Conservation (phyloP, 31 red algal genomes). For the Endocladia muricata region DNA sequence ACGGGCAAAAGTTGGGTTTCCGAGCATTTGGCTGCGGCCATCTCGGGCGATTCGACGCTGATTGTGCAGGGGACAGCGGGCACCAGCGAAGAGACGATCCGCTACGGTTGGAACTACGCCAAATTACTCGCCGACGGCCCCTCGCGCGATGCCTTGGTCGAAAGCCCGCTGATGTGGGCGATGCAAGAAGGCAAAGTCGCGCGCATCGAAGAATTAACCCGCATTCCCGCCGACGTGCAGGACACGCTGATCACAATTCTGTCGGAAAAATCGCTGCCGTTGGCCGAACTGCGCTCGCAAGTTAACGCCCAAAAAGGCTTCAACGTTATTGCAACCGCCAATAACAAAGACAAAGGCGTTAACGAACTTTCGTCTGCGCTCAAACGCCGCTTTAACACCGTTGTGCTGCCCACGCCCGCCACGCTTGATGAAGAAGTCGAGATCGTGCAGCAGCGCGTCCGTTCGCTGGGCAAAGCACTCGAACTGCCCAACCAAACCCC, state of each 20-base stretch:
- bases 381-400: conserved; percentile 1
- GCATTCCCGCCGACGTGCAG: not conserved
- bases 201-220: not conserved
- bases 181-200: not conserved
- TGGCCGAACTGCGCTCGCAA: not conserved
- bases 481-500: not conserved
- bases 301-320: not conserved
- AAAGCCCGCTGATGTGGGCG: not conserved
- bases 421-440: not conserved
- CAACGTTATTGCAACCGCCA: conserved; percentile 1
- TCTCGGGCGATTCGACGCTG: too few relatives aligned
- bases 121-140: not conserved
- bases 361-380: not conserved
- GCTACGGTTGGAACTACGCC: conserved; percentile 3
- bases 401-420: not conserved
- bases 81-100: not conserved
- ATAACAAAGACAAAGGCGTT: not conserved
- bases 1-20: too few relatives aligned
- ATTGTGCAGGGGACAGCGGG: not conserved
- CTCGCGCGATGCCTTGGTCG: not conserved
- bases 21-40: too few relatives aligned
- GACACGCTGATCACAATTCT: conserved; percentile 1
- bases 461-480: not conserved
- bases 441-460: not conserved
- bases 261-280: not conserved